Evolutionary conservation across 1,139 yeast genomes (phyloP).

Genomic region (Ogataea hybrid): DNA sequence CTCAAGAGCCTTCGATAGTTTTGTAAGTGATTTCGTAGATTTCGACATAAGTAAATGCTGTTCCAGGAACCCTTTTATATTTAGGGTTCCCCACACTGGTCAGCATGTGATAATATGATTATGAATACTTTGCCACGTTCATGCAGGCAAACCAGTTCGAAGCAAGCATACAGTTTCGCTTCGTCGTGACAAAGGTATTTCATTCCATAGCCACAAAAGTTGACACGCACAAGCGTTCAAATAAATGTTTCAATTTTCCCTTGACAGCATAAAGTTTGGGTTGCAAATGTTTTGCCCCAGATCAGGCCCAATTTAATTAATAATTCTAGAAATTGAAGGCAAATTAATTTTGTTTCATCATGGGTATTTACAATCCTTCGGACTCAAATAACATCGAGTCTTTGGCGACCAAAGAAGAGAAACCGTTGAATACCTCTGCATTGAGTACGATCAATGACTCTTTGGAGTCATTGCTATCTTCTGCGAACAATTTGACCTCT

Average conservation of each 20-base stretch:
- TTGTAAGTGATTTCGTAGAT: constrained; percentile 45
- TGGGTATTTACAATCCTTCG: constrained; percentile 18
- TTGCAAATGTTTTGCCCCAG: too few species aligned
- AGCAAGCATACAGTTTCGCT: too few species aligned
- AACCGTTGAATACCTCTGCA: constrained; percentile 1
- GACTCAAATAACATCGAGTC: constrained; percentile 10
- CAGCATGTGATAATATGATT: constrained; percentile 13
- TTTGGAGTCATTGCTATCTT: constrained; percentile 18
- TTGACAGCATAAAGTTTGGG: background rate
- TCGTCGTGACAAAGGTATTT: too few species aligned
- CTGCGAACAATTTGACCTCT: constrained; percentile 25
- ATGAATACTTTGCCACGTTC: background rate
- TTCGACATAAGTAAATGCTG: background rate
- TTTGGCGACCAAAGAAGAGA: background rate
- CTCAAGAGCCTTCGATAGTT: constrained; percentile 41
- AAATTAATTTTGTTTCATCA: constrained; percentile 2
- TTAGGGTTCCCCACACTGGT: constrained; percentile 7
- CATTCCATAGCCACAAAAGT: too few species aligned
- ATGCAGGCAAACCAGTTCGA: background rate
- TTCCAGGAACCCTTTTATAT: constrained; percentile 3
- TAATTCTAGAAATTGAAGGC: constrained; percentile 5
- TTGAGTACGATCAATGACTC: constrained; percentile 12
- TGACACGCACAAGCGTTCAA: too few species aligned
- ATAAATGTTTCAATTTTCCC: too few species aligned
- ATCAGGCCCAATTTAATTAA: background rate